Percentiles rank a stretch among this genome's conserved stretches.
Conservation (phyloP, 805 yeast genomes). For the Spathaspora sp. region DNA sequence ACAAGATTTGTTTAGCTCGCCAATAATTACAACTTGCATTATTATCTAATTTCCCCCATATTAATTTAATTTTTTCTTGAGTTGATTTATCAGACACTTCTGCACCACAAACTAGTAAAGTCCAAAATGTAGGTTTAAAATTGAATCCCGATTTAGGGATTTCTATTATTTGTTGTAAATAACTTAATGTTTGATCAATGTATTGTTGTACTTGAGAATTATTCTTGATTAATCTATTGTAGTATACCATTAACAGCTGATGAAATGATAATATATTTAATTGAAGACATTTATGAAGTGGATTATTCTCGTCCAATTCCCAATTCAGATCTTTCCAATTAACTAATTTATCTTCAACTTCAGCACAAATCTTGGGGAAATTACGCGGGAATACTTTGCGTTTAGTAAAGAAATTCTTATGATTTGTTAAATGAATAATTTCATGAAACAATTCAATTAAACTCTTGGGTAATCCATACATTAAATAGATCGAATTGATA, state of each 20-base stretch:
- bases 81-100: conserved; percentile 29
- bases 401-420: conserved; percentile 42
- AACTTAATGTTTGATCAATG: conserved; percentile 30
- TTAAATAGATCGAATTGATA: conserved; percentile 30
- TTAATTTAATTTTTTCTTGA: conserved; percentile 28
- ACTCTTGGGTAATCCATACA: conserved; percentile 47
- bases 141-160: conserved; percentile 12
- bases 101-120: conserved; percentile 39
- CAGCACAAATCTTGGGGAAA: conserved; percentile 54
- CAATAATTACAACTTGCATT: conserved; percentile 38
- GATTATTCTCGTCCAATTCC: conserved; percentile 25
- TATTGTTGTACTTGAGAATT: conserved; percentile 30
- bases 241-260: conserved; percentile 41
- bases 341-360: conserved; percentile 46
- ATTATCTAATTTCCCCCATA: conserved; percentile 25
- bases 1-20: conserved; percentile 52
- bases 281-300: conserved; percentile 36
- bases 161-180: conserved; percentile 25
- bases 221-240: conserved; percentile 42
- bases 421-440: conserved; percentile 46
- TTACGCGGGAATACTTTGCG: conserved; percentile 46
- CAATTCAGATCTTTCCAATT: conserved; percentile 42
- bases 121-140: conserved; percentile 47
- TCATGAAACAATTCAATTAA: conserved; percentile 45
- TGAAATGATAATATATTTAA: conserved; percentile 31